Conservation (phyloP, 2,329 filamentous ascomycete genomes). For the Aureobasidium leucospermi region DNA sequence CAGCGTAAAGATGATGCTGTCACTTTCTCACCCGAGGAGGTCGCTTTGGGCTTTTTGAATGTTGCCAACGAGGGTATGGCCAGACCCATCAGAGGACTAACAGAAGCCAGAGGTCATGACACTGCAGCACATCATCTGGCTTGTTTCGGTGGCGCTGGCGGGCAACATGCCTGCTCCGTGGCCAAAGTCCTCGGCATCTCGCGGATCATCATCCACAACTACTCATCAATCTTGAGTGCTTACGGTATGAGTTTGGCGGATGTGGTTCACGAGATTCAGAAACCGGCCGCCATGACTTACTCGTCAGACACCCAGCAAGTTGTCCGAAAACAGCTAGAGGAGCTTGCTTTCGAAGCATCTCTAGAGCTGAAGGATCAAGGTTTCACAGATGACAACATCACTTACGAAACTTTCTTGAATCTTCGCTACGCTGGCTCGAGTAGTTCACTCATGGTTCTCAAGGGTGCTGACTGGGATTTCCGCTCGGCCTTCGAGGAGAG, state of each 20-base stretch:
- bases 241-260: conserved; percentile 43
- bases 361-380: conserved; percentile 59
- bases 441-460: conserved; percentile 37
- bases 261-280: conserved; percentile 36
- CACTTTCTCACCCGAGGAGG: conserved; percentile 23
- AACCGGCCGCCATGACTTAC: conserved; percentile 29
- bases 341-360: conserved; percentile 46
- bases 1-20: conserved; percentile 41
- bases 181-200: conserved; percentile 38
- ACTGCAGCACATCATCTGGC: conserved; percentile 22
- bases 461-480: conserved; percentile 28
- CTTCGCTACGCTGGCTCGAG: conserved; percentile 39
- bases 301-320: conserved; percentile 48
- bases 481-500: conserved; percentile 29
- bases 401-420: conserved; percentile 34
- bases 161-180: conserved; percentile 40
- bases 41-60: conserved; percentile 22
- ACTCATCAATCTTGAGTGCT: conserved; percentile 41
- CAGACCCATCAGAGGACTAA: conserved; percentile 24
- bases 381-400: conserved; percentile 36
- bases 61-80: conserved; percentile 27
- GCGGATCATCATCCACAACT: conserved; percentile 38
- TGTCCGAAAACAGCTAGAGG: conserved; percentile 60
- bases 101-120: conserved; percentile 24
- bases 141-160: conserved; percentile 30